These are phyloP conservation scores for Sordariomycetes sp. DNA, from an alignment of 2,329 filamentous ascomycete species.

Conservation along the genomic window DNA sequence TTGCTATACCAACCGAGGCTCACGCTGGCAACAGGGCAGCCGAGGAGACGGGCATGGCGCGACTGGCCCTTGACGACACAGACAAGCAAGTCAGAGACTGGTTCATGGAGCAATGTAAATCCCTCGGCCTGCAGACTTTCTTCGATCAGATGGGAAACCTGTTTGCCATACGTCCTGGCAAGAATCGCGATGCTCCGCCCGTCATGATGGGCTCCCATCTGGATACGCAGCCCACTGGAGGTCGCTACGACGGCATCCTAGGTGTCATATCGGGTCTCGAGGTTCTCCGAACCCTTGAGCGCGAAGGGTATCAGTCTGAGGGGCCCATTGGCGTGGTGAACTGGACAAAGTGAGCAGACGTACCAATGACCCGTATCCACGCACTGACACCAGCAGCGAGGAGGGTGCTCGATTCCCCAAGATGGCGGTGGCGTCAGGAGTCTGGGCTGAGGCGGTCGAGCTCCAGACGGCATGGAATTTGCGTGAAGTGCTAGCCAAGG, in stretches of 20 bases:
- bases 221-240: conserved; percentile 55
- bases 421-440: conserved; percentile 67
- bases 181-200: conserved; percentile 44
- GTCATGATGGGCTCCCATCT: conserved; percentile 66
- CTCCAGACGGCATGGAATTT: conserved; percentile 47
- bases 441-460: conserved; percentile 63
- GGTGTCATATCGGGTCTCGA: conserved; percentile 67
- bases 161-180: conserved; percentile 62
- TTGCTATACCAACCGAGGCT: neutral
- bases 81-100: conserved; percentile 71
- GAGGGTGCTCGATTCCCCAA: conserved; percentile 74
- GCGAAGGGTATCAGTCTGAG: conserved; percentile 58
- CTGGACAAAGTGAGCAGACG: conserved; percentile 56
- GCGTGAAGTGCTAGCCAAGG: conserved; percentile 3
- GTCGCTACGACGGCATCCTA: conserved; percentile 68
- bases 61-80: conserved; percentile 64
- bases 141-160: conserved; percentile 74
- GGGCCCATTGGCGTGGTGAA: conserved; percentile 68
- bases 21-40: neutral
- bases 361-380: too few relatives aligned
- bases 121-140: conserved; percentile 57
- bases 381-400: conserved; percentile 41
- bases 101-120: conserved; percentile 59
- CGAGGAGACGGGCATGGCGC: conserved; percentile 65
- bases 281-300: conserved; percentile 54